Conservation (phyloP, 2,329 filamentous ascomycete genomes). For the Nothomitra cinnamomea region DNA sequence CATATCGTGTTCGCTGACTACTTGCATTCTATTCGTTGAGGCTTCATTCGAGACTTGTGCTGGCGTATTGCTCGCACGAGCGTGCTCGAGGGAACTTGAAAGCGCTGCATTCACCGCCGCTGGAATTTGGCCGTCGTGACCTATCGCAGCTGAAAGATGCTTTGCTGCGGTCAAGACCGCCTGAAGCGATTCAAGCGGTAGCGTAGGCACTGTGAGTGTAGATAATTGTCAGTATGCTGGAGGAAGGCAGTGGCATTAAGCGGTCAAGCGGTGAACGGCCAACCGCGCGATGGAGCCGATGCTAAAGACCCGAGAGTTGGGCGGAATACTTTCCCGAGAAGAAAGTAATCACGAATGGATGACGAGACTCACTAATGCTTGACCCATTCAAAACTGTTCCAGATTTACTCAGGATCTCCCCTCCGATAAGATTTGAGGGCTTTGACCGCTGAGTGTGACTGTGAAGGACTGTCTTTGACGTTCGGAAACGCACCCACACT, state of each 20-base stretch:
- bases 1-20: background rate
- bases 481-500: background rate
- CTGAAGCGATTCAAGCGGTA: background rate
- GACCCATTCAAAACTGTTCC: background rate
- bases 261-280: background rate
- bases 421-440: constrained; percentile 1
- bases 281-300: background rate
- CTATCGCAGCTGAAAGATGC: background rate
- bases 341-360: background rate
- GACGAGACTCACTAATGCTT: background rate
- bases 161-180: background rate
- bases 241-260: background rate
- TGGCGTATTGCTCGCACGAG: no score
- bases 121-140: background rate
- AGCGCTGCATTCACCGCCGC: no score
- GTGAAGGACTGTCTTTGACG: background rate
- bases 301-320: background rate
- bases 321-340: background rate
- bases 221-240: background rate
- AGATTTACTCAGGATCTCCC: background rate
- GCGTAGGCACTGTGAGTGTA: background rate
- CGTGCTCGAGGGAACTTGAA: no score
- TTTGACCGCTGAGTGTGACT: constrained; percentile 3
- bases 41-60: background rate
- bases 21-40: background rate